Base-by-base conservation (phyloP, 139 green algal genomes). In the Chlamydomonas sp. region DNA sequence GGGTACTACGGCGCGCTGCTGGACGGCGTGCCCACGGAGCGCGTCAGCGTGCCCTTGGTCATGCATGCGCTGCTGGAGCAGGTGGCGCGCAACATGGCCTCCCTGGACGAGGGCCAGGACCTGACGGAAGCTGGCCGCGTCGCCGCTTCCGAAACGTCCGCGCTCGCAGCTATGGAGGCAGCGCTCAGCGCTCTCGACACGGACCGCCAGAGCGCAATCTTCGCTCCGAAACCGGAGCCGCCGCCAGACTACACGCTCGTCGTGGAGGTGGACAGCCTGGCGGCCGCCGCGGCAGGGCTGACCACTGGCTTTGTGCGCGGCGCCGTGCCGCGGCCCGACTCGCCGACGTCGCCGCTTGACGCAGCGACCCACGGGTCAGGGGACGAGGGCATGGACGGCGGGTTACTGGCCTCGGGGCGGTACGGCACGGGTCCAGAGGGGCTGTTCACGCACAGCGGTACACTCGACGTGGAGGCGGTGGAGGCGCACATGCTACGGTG, bases 21-120 rank as follows among this genome's bases (percentile, higher is more conserved):
- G 64, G 81, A 89, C 67, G 77, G 62, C 2, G 93, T 96, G 80
- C 74, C 89, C 5, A 73, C 79, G 15, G 92, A 96, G 89, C 89
- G 90, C 8, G 16, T 92, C 20, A 91, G 69, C 68, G 91, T 95
- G 74, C 89, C 92, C 8, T 49, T 95, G 68, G 71, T 96, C 15
- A 80, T 96, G 90, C 89, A 95, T 80, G 89, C 91, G 0, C 58
- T 96, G 85, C 77, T 96, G 68, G 91, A 96, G 89, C 93, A 95
- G 90, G 89, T 92, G 64, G 69, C 85, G 17, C 80, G 85, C 63
- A 92, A 90, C 64, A 77, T 86, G 69, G 83, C 74, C 8, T 81
- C 73, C 8, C 57, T 49, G 57, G 79, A 90, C 58, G 85, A 17
- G 12, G 81, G 59, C 14, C 77, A 89, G 63, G 85, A 85, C 61